Base-by-base conservation (phyloP, 140 eudicot species). In the Erigeron philadelphicus region DNA sequence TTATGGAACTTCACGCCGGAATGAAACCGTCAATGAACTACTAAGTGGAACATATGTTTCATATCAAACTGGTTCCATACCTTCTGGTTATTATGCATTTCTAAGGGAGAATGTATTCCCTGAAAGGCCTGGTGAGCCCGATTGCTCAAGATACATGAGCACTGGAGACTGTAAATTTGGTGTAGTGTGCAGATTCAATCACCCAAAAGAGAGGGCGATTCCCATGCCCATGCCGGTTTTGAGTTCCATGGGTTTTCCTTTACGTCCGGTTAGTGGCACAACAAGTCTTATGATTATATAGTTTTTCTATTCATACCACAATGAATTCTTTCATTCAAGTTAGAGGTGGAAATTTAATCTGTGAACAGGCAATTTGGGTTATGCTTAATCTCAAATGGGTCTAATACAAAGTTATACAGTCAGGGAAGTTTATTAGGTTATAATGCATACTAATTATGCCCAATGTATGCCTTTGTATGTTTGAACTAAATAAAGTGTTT, bases 151-250 rank as follows among this genome's bases (percentile, higher is more conserved):
- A 77, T 92, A 92, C 74, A 82, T 92, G 85, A 92, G 88, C 74
- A 92, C 98, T 8, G 98, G 98, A 67, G 98, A 92, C 83, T 92
- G 98, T 75, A 92, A 92, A 70, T 92, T 88, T 78, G 98, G 98
- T 77, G 92, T 92, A 18, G 96, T 88, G 64, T 92, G 98, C 67
- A 84, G 89, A 70, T 92, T 88, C 75, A 96, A 92, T 76, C 98
- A 92, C 73, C 98, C 98, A 4, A 82, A 88, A 65, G 96, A 92
- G 77, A 82, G 96, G 66, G 75, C 77, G 43, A 66, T 86, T 81
- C 96, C 96, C 25, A 68, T 80, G 64, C 98, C 98, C n/a, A n/a
- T n/a, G n/a, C n/a, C n/a, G n/a, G 77, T 69, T 70, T 61, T 92
- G 83, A 92, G 98, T 81, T 84, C 92, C 17, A 81, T 92, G 13